Evolutionary conservation across 495 filamentous ascomycete species (phyloP).

Genomic region (Lineolata rhizophorae): DNA sequence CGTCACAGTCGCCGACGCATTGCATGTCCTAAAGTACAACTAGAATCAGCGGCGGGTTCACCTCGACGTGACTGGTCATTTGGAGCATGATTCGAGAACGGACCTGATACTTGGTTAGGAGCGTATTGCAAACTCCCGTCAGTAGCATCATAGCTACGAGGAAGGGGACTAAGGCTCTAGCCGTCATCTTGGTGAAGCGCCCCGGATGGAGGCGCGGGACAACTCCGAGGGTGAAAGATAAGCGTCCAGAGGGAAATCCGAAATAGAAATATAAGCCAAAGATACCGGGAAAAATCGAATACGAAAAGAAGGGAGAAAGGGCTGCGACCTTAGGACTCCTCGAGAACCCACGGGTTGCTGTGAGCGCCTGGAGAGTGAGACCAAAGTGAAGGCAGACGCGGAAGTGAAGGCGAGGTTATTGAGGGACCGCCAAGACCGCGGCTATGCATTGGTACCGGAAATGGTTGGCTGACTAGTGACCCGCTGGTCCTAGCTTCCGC

Average conservation of each 20-base stretch:
- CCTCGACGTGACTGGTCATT: neutral
- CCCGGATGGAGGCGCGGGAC: neutral
- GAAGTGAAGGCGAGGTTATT: too few relatives aligned
- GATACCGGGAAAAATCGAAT: neutral
- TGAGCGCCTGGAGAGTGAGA: too few relatives aligned
- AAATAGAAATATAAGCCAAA: neutral
- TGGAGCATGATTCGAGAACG: constrained; percentile 5
- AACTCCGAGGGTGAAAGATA: neutral
- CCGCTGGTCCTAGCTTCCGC: too few relatives aligned
- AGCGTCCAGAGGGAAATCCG: neutral
- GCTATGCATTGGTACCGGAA: too few relatives aligned
- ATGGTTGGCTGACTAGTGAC: too few relatives aligned
- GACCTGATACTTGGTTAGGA: constrained; percentile 91
- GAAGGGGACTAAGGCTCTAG: constrained; percentile 47
- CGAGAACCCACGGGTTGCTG: too few relatives aligned
- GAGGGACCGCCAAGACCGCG: too few relatives aligned
- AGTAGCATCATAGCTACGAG: constrained; percentile 83
- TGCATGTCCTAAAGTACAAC: constrained; percentile 53
- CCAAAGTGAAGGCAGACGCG: too few relatives aligned
- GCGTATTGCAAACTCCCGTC: constrained; percentile 87
- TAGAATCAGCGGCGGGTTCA: neutral
- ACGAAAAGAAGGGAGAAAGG: neutral
- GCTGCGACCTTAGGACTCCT: too few relatives aligned
- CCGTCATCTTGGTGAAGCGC: constrained; percentile 23
- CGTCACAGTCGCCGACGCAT: constrained; percentile 79